Base-by-base conservation (phyloP, 345 rosid genomes). In the Eutrema yunnanense region DNA sequence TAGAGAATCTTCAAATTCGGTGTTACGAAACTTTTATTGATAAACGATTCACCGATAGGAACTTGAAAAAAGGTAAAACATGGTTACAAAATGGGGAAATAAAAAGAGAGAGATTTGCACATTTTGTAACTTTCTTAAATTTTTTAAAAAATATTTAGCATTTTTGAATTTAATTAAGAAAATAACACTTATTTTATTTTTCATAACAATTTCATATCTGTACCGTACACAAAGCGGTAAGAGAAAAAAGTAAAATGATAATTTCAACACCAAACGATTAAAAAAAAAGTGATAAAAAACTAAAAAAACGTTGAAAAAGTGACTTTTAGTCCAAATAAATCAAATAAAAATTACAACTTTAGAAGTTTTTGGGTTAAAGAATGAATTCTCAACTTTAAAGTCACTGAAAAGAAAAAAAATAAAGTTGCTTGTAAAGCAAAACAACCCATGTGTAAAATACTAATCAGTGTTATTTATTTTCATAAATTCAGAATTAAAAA, bases 1-100 rank as follows among this genome's bases (percentile, higher is more conserved):
- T 67, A 74, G 41, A 67, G 60, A 33, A 57, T 38, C 60, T 66
- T 46, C 32, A 58, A 49, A 66, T 49, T 74, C 67, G 62, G 55
- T 66, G 78, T 74, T 66, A 26, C 49, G 13, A 57, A 48, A 60
- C 60, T 30, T 49, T 57, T 51, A 38, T 53, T 67, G 12, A 52
- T 67, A 33, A 67, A 67, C 7, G 34, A 22, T 42, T 12, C 26
- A 60, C 33, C 33, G 3, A 34, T 67, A 43, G 10, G 32, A 67
- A 74, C 41, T 60, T 60, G 41, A 29, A 75, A 67, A 68, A 62
- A 58, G 29, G 32, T 67, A 44, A 14, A 44, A 36, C 33, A 64
- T 29, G 19, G 62, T 51, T 22, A 50, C 34, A 50, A 73, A 52
- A 19, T 19, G 22, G 22, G 22, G 1, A 19, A 19, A 19, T 19